Percentiles rank a stretch among this genome's conserved stretches.
phyloP scores from a whole-genome alignment of 1,284 basidiomycete genomes.

The Malassezia dermatis region DNA sequence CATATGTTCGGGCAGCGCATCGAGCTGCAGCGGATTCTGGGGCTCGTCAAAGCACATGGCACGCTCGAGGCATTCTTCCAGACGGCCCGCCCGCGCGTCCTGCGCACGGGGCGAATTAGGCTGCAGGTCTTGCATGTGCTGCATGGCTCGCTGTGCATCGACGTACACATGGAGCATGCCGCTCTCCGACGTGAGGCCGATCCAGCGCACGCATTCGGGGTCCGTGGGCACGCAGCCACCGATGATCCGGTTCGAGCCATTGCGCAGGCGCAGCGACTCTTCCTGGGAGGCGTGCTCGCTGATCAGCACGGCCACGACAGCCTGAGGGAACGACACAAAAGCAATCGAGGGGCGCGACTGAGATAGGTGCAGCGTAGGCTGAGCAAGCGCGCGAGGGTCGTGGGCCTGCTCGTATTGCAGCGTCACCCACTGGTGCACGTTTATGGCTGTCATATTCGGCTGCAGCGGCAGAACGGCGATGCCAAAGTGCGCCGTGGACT shows the following conservation, averaged over 20 bases:
- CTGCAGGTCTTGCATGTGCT: conserved; percentile 15
- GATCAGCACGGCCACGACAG: conserved; percentile 29
- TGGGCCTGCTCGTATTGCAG: conserved; percentile 16
- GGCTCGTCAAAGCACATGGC: conserved; percentile 67
- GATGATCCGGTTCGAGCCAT: conserved; percentile 40
- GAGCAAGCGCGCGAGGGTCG: conserved; percentile 30
- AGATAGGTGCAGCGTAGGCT: conserved; percentile 32
- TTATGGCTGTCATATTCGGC: background rate
- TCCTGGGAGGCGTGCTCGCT: conserved; percentile 26
- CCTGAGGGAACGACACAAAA: conserved; percentile 35
- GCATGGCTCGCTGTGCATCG: conserved; percentile 20
- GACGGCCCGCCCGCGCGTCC: conserved; percentile 50
- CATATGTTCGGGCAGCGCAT: conserved; percentile 64
- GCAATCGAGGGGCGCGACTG: conserved; percentile 24
- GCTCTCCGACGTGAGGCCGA: conserved; percentile 36
- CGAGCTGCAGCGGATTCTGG: conserved; percentile 72
- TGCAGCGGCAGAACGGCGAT: conserved; percentile 8
- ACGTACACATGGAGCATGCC: conserved; percentile 36
- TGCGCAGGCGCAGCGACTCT: conserved; percentile 45
- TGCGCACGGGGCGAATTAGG: conserved; percentile 18
- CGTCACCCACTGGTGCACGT: background rate
- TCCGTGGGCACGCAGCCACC: conserved; percentile 22
- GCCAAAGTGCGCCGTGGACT: background rate
- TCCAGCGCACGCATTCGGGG: conserved; percentile 21
- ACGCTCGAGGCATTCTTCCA: conserved; percentile 75